Conservation (phyloP, 2,329 filamentous ascomycete genomes). For the Alternaria incomplexa region DNA sequence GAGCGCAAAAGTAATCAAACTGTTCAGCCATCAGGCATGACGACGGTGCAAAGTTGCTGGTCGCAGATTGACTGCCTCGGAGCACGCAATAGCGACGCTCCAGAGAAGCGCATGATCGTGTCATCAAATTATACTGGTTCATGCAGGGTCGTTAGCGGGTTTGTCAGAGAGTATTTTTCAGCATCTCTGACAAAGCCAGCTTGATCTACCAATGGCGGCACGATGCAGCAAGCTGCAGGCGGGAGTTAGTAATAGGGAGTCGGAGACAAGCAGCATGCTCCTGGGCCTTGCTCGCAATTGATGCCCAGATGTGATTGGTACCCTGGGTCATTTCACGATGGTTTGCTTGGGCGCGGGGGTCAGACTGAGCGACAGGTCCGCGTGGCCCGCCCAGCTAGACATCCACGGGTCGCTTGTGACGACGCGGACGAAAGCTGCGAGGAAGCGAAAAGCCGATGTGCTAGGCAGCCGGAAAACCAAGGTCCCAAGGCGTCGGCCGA, state of each 20-base stretch:
- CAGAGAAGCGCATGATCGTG: constrained; percentile 17
- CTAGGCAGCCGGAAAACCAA: constrained; percentile 6
- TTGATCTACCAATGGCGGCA: constrained; percentile 23
- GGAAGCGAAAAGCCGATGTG: constrained; percentile 20
- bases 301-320: constrained; percentile 1
- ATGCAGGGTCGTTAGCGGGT: constrained; percentile 14
- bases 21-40: not conserved
- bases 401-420: constrained; percentile 1
- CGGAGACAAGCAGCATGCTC: not conserved
- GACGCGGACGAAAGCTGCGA: constrained; percentile 15
- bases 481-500: constrained; percentile 22
- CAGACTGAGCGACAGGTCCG: not conserved
- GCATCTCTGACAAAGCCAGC: constrained; percentile 31
- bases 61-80: not conserved
- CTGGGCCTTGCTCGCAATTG: not conserved
- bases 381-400: not conserved
- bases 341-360: constrained; percentile 3
- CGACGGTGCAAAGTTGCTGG: not conserved
- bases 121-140: constrained; percentile 17
- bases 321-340: constrained; percentile 15
- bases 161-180: constrained; percentile 41
- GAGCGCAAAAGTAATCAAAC: not conserved
- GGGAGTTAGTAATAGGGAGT: not conserved
- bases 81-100: not conserved
- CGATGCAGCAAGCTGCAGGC: not conserved